A percentile compares a stretch with the other conserved stretches of the same genome.
phyloP scores from a whole-genome alignment of 2,329 filamentous ascomycete genomes.

The Boeremia lycopersici region DNA sequence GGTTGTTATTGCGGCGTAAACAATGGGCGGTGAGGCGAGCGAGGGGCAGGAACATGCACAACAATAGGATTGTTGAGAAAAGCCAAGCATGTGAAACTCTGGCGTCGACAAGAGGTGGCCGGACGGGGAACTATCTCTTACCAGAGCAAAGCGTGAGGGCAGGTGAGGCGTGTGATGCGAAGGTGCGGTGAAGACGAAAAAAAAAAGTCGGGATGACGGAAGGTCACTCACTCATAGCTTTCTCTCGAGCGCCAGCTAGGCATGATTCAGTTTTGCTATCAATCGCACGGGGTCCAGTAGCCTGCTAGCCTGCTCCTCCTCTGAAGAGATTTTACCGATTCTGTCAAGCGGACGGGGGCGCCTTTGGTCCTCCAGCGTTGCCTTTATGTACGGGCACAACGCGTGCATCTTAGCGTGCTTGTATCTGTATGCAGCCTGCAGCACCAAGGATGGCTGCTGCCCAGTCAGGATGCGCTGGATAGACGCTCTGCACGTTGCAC shows the following conservation, averaged over 20 bases:
- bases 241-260: slow-evolving; percentile 48
- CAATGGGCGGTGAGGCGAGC: slow-evolving; percentile 17
- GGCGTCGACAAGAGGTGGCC: neutral
- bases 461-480: slow-evolving; percentile 15
- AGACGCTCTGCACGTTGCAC: slow-evolving; percentile 18
- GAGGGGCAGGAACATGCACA: slow-evolving; percentile 1
- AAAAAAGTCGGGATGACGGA: slow-evolving; percentile 20
- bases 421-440: slow-evolving; percentile 25
- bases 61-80: slow-evolving; percentile 1
- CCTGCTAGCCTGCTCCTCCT: slow-evolving; percentile 30
- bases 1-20: slow-evolving; percentile 9
- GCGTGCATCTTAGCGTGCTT: slow-evolving; percentile 19
- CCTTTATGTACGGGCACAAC: slow-evolving; percentile 41
- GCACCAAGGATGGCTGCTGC: slow-evolving; percentile 15
- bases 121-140: slow-evolving; percentile 13
- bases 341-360: slow-evolving; percentile 27
- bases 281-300: slow-evolving; percentile 20
- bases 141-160: slow-evolving; percentile 16
- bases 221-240: slow-evolving; percentile 48
- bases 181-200: slow-evolving; percentile 24
- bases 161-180: slow-evolving; percentile 14
- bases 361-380: slow-evolving; percentile 10
- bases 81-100: slow-evolving; percentile 3
- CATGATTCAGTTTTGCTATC: slow-evolving; percentile 38
- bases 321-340: slow-evolving; percentile 25